A percentile compares a stretch with the other conserved stretches of the same genome.
These are phyloP conservation scores for Claviceps maximensis DNA, from an alignment of 2,329 filamentous ascomycete genomes.

Conservation along the genomic window DNA sequence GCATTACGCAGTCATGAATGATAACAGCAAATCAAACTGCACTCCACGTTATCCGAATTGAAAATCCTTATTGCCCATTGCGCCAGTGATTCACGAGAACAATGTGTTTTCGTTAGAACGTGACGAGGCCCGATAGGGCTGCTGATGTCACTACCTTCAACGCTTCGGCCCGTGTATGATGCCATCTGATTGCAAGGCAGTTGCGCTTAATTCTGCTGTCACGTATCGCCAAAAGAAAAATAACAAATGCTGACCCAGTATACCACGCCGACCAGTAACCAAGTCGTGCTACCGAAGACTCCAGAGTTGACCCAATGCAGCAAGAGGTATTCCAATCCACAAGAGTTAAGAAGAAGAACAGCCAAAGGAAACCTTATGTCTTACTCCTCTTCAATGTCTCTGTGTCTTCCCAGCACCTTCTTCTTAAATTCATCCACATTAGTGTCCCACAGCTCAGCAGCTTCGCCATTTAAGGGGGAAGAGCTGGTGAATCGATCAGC, in stretches of 20 bases:
- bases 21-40: not conserved
- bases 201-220: slow-evolving; percentile 3
- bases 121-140: not conserved
- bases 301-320: slow-evolving; percentile 17
- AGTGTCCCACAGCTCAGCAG: slow-evolving; percentile 90
- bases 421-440: slow-evolving; percentile 78
- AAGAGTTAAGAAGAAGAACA: not conserved
- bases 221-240: slow-evolving; percentile 9
- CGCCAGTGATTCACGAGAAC: not conserved
- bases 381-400: slow-evolving; percentile 51
- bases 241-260: slow-evolving; percentile 19
- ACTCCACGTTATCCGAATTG: not conserved
- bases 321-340: slow-evolving; percentile 10
- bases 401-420: slow-evolving; percentile 50
- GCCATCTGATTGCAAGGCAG: not conserved
- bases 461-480: slow-evolving; percentile 89
- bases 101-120: not conserved
- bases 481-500: slow-evolving; percentile 41
- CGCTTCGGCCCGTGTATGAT: not conserved
- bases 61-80: not conserved
- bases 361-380: not conserved
- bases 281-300: slow-evolving; percentile 24
- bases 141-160: not conserved
- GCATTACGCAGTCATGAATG: not conserved
- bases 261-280: slow-evolving; percentile 15